Conservation (phyloP, 345 rosid species). For the Reutealis trisperma region DNA sequence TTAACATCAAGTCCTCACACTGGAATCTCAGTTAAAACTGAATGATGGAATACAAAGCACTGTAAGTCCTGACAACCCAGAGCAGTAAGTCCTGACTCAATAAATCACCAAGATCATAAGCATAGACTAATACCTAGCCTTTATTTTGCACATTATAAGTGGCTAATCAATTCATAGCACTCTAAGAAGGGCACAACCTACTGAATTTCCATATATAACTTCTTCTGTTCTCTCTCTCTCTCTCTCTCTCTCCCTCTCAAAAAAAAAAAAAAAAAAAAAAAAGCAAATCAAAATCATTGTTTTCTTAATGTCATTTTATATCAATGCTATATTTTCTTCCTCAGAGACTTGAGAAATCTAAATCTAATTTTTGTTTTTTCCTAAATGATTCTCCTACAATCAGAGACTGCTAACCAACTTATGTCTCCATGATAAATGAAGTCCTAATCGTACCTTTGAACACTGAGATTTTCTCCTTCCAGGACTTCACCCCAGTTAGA, state of each 20-base stretch:
- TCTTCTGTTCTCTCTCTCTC: background rate
- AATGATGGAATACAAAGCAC: no score
- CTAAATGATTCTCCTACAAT: background rate
- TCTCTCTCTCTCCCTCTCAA: no score
- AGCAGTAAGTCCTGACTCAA: background rate
- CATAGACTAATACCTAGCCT: background rate
- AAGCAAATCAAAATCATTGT: background rate
- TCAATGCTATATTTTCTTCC: background rate
- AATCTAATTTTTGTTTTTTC: background rate
- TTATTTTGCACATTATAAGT: background rate
- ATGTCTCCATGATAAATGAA: background rate
- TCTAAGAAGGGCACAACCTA: background rate
- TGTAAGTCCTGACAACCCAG: background rate
- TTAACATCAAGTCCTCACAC: background rate
- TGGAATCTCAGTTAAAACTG: background rate
- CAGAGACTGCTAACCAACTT: background rate
- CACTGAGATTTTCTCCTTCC: background rate
- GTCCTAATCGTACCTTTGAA: background rate
- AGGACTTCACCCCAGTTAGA: background rate
- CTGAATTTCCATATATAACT: background rate
- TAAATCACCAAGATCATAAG: background rate
- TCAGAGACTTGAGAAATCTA: background rate
- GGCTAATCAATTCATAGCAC: background rate
- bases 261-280: no score
- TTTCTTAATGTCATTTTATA: background rate